phyloP scores from a whole-genome alignment of 352 stramenopile genomes.

The Globisporangium abappressorium region DNA sequence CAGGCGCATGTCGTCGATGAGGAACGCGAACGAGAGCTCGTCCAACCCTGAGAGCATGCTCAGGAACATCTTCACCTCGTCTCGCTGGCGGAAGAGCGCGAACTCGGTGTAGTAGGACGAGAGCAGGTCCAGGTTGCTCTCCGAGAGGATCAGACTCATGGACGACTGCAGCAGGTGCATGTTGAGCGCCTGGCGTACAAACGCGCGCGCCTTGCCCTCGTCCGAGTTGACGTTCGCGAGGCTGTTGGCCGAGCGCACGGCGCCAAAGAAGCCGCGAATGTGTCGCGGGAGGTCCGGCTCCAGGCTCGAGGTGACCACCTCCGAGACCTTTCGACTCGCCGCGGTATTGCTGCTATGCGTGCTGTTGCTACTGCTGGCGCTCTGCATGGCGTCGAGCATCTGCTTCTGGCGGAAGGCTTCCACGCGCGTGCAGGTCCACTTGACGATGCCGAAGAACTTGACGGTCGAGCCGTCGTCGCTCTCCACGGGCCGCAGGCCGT shows the following conservation, averaged over 20 bases:
- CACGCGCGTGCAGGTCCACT: conserved; percentile 83
- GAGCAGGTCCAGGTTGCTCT: conserved; percentile 75
- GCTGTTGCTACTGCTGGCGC: background rate
- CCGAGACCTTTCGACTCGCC: conserved; percentile 37
- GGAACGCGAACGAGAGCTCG: conserved; percentile 71
- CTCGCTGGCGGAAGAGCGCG: conserved; percentile 73
- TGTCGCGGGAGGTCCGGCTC: conserved; percentile 67
- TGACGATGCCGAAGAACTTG: conserved; percentile 85
- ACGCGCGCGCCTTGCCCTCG: conserved; percentile 75
- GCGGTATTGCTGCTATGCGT: no score
- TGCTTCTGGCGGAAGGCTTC: conserved; percentile 70
- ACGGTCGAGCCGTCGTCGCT: conserved; percentile 52
- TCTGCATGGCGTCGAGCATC: conserved; percentile 64
- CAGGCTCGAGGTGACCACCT: conserved; percentile 71
- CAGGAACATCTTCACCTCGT: conserved; percentile 77
- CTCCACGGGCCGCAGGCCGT: conserved; percentile 67
- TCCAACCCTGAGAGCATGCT: conserved; percentile 64
- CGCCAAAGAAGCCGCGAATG: conserved; percentile 64
- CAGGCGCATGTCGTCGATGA: conserved; percentile 71
- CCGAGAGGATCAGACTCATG: conserved; percentile 66
- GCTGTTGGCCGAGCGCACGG: conserved; percentile 49
- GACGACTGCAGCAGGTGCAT: conserved; percentile 71
- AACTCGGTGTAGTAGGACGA: conserved; percentile 79
- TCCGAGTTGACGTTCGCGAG: conserved; percentile 68
- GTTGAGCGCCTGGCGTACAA: conserved; percentile 79